These are phyloP conservation scores for Conringia planisiliqua DNA, from an alignment of 345 rosid species.

Conservation along the genomic window DNA sequence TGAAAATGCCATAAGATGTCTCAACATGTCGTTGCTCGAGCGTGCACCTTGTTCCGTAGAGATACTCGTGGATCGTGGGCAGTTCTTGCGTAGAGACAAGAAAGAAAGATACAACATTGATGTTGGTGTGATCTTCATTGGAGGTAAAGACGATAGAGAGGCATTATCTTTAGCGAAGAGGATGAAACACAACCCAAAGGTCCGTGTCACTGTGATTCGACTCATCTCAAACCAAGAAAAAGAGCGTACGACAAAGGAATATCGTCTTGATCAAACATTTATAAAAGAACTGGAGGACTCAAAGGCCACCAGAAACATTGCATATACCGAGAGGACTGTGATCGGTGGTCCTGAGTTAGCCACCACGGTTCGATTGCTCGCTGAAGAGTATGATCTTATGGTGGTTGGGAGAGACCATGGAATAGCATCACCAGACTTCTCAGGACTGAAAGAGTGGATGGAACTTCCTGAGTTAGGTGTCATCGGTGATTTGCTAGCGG, in stretches of 20 bases:
- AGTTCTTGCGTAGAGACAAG: neutral
- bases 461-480: conserved; percentile 27
- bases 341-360: conserved; percentile 10
- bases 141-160: conserved; percentile 30
- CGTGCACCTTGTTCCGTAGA: conserved; percentile 20
- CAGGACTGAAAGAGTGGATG: conserved; percentile 11
- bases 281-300: neutral
- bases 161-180: conserved; percentile 5
- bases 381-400: conserved; percentile 10
- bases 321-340: conserved; percentile 6
- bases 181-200: conserved; percentile 2
- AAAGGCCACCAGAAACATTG: neutral
- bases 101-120: neutral
- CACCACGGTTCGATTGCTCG: neutral
- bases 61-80: conserved; percentile 27
- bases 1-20: conserved; percentile 7
- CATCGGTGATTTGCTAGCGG: conserved; percentile 22
- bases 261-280: conserved; percentile 4
- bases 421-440: neutral
- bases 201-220: neutral
- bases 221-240: neutral
- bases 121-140: conserved; percentile 18
- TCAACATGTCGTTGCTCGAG: conserved; percentile 3
- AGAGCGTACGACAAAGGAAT: neutral
- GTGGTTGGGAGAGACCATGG: conserved; percentile 22